Evolutionary conservation across 2,329 filamentous ascomycete genomes (phyloP).

Genomic region (Thielaviopsis cerberus): DNA sequence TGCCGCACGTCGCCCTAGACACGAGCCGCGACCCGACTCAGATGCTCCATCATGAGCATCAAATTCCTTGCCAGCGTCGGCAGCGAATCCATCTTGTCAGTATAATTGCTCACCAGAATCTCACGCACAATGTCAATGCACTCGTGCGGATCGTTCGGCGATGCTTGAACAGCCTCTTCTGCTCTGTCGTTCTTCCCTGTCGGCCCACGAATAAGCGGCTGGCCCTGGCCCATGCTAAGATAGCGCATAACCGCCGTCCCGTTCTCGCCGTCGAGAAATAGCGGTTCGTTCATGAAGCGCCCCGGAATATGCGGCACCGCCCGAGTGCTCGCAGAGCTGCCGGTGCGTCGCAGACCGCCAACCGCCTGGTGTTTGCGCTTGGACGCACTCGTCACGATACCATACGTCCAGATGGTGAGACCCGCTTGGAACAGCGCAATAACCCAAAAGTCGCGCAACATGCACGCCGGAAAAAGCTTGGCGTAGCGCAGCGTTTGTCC

Average conservation of each 20-base stretch:
- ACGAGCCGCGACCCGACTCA: conserved; percentile 30
- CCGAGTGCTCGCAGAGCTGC: conserved; percentile 6
- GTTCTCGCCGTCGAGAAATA: conserved; percentile 40
- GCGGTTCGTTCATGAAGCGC: conserved; percentile 21
- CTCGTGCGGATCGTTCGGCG: conserved; percentile 35
- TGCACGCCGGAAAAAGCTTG: conserved; percentile 30
- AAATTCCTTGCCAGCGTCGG: conserved; percentile 51
- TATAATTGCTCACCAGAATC: conserved; percentile 35
- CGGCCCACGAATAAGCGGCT: conserved; percentile 28
- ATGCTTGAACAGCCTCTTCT: conserved; percentile 17
- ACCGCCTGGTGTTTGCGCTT: conserved; percentile 21
- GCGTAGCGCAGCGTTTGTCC: conserved; percentile 47
- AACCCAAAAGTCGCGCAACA: conserved; percentile 47
- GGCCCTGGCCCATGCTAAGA: conserved; percentile 34
- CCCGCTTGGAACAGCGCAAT: conserved; percentile 51
- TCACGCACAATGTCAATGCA: conserved; percentile 41
- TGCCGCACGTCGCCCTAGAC: no score
- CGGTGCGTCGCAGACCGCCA: conserved; percentile 12
- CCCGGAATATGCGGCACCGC: conserved; percentile 12
- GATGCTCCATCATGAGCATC: conserved; percentile 41
- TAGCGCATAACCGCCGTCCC: conserved; percentile 36
- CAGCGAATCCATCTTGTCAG: conserved; percentile 22
- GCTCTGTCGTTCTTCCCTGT: neutral
- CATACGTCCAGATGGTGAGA: conserved; percentile 51
- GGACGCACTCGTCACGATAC: conserved; percentile 29